Percentiles rank a stretch among this genome's conserved stretches.
phyloP scores from a whole-genome alignment of 805 yeast genomes.

The Yarrowia porcina region DNA sequence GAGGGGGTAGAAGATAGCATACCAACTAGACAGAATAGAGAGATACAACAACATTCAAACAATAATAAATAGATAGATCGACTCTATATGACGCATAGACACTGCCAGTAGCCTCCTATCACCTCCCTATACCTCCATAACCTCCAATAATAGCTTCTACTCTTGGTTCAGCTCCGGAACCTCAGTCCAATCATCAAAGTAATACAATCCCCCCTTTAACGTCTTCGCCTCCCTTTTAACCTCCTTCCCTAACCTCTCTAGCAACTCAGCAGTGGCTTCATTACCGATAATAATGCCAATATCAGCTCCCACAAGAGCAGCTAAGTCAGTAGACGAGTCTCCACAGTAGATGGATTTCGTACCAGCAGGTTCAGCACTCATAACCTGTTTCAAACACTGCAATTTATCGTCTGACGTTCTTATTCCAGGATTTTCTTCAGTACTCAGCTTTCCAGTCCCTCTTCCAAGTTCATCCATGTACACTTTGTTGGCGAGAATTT shows the following conservation, averaged over 20 bases:
- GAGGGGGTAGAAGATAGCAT: no score
- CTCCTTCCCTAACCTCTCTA: neutral
- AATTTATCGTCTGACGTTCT: conserved; percentile 58
- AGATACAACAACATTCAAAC: no score
- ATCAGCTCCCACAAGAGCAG: conserved; percentile 49
- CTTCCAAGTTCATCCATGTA: conserved; percentile 38
- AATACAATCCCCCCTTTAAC: neutral
- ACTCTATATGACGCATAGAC: no score
- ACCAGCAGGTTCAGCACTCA: neutral
- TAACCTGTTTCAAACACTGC: conserved; percentile 32
- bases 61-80: no score
- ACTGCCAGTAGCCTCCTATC: no score
- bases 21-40: no score
- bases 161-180: neutral
- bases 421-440: conserved; percentile 34
- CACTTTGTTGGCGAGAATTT: conserved; percentile 50
- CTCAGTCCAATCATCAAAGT: conserved; percentile 11
- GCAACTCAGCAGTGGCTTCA: neutral
- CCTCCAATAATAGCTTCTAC: no score
- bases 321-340: conserved; percentile 59
- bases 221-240: neutral
- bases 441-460: conserved; percentile 35
- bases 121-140: no score
- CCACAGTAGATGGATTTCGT: conserved; percentile 49
- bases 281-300: conserved; percentile 46